Evolutionary conservation across 2,329 filamentous ascomycete species (phyloP).

Genomic region (Aspergillus novofumigatus): DNA sequence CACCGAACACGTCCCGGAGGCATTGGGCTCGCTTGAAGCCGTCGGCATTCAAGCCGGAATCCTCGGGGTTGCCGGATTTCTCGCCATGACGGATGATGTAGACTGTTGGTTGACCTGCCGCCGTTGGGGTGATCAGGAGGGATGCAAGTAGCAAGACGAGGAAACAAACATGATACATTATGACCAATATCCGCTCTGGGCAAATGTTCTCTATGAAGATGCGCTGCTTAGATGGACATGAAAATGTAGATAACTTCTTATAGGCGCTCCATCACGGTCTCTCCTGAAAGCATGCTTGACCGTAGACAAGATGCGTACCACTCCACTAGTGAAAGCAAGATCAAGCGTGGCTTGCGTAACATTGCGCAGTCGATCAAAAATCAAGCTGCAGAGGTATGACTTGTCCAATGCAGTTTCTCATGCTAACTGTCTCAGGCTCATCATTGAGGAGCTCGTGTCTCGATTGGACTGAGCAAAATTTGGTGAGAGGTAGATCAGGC

Average conservation of each 20-base stretch:
- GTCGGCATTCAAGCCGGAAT: constrained; percentile 22
- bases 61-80: constrained; percentile 19
- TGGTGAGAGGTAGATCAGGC: not conserved
- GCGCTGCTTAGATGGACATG: not conserved
- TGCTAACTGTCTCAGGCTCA: not conserved
- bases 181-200: not conserved
- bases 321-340: not conserved
- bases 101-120: constrained; percentile 17
- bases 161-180: not conserved
- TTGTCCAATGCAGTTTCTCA: not conserved
- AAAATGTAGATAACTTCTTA: not conserved
- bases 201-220: not conserved
- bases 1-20: constrained; percentile 24
- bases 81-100: constrained; percentile 31
- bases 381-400: not conserved
- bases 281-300: not conserved
- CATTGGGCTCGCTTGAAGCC: constrained; percentile 26
- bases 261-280: not conserved
- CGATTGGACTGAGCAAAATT: not conserved
- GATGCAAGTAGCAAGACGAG: not conserved
- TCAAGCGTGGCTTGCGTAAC: not conserved
- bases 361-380: not conserved
- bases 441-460: not conserved
- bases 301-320: not conserved
- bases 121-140: not conserved